phyloP scores from a whole-genome alignment of 305 asterid species.

The Petunia hybrid region DNA sequence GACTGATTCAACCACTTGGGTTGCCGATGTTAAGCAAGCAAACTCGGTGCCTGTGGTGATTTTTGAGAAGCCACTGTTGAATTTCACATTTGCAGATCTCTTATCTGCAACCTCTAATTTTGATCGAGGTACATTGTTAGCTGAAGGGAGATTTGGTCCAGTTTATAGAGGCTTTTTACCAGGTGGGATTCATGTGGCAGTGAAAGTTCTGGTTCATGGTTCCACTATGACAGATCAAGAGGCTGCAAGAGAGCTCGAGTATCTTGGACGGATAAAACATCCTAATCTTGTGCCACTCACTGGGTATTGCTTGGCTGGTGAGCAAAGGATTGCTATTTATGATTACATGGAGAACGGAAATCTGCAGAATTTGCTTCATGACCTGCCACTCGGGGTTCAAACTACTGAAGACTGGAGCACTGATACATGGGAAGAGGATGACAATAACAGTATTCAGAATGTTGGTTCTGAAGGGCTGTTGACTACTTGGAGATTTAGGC shows the following conservation, averaged over 20 bases:
- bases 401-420: conserved; percentile 84
- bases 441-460: conserved; percentile 63
- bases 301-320: conserved; percentile 95
- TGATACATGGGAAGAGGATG: conserved; percentile 83
- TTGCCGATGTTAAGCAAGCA: conserved; percentile 92
- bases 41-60: conserved; percentile 79
- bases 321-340: conserved; percentile 87
- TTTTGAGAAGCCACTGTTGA: conserved; percentile 90
- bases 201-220: conserved; percentile 84
- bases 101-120: conserved; percentile 86
- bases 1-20: conserved; percentile 96
- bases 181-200: conserved; percentile 89
- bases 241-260: conserved; percentile 88
- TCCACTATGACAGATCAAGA: conserved; percentile 87
- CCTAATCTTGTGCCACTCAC: conserved; percentile 90
- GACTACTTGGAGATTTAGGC: conserved; percentile 81
- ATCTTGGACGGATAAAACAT: conserved; percentile 88
- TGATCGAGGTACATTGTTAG: conserved; percentile 79
- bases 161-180: conserved; percentile 84
- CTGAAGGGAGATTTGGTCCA: conserved; percentile 93
- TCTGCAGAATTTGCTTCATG: conserved; percentile 82
- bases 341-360: conserved; percentile 95
- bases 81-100: conserved; percentile 84
- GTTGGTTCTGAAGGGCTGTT: conserved; percentile 69
- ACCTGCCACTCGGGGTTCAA: conserved; percentile 78